Evolutionary conservation across 148 eudicot genomes (phyloP).

Genomic region (Rhododendron ferrugineum): DNA sequence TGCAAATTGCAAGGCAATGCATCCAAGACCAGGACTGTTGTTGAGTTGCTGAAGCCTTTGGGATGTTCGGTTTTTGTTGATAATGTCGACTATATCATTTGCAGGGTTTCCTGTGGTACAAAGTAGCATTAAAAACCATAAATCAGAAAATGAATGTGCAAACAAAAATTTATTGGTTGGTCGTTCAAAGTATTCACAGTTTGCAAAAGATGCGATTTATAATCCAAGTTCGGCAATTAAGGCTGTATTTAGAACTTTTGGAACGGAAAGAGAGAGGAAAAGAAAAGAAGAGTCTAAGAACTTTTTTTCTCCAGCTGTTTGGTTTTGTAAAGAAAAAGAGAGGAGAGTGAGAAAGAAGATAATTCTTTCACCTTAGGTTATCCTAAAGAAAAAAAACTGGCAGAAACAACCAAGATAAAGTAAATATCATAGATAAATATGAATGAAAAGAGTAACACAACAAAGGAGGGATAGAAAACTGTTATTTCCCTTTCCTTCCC

Average conservation of each 20-base stretch:
- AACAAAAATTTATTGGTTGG: neutral
- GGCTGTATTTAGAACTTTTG: neutral
- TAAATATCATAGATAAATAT: neutral
- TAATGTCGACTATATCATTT: slow-evolving; percentile 60
- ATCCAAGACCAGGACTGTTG: slow-evolving; percentile 69
- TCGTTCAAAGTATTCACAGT: neutral
- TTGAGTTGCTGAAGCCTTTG: slow-evolving; percentile 36
- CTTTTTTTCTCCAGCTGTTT: neutral
- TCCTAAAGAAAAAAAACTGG: neutral
- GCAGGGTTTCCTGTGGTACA: slow-evolving; percentile 55
- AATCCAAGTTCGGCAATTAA: neutral
- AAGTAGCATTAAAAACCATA: neutral
- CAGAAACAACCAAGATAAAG: neutral
- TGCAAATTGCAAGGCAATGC: slow-evolving; percentile 74
- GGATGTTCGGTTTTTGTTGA: slow-evolving; percentile 70
- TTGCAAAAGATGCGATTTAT: neutral
- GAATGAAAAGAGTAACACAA: neutral
- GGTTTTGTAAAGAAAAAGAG: neutral
- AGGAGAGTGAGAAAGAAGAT: neutral
- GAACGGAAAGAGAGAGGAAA: neutral
- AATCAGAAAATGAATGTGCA: neutral
- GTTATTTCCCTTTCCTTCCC: neutral
- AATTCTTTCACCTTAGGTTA: neutral
- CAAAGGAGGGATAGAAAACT: neutral
- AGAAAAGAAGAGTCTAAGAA: neutral